phyloP scores from a whole-genome alignment of 2,329 filamentous ascomycete species.

The Diplodia corticola region DNA sequence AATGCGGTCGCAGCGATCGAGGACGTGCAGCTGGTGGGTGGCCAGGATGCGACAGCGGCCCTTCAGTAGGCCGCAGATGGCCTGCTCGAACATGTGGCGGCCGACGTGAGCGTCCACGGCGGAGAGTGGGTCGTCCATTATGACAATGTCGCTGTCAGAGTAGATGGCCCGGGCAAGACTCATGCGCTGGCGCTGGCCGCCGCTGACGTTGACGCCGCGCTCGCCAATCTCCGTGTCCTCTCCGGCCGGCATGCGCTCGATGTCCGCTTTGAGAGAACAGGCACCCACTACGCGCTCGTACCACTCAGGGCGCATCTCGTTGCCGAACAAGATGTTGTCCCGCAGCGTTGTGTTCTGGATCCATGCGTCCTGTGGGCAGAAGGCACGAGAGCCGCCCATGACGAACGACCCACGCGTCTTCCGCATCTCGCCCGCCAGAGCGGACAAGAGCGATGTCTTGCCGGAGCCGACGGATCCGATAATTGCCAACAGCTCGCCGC shows the following conservation, averaged over 20 bases:
- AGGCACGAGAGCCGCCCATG: constrained; percentile 78
- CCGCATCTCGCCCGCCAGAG: constrained; percentile 91
- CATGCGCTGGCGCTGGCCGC: constrained; percentile 90
- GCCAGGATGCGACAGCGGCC: constrained; percentile 89
- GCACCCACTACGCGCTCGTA: constrained; percentile 79
- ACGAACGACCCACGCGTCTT: constrained; percentile 72
- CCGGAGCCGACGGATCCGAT: constrained; percentile 86
- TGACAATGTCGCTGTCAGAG: constrained; percentile 62
- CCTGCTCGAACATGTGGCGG: constrained; percentile 82
- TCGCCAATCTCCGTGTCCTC: constrained; percentile 94
- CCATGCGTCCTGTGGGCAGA: constrained; percentile 97
- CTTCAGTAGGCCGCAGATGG: constrained; percentile 83
- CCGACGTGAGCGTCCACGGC: constrained; percentile 61
- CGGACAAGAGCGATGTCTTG: constrained; percentile 85
- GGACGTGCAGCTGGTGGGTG: constrained; percentile 92
- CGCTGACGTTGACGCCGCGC: constrained; percentile 90
- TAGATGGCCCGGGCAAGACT: constrained; percentile 87
- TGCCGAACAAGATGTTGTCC: constrained; percentile 90
- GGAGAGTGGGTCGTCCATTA: constrained; percentile 66
- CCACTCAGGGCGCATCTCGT: constrained; percentile 70
- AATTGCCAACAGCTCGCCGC: constrained; percentile 76
- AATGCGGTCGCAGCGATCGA: constrained; percentile 86
- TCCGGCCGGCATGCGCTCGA: constrained; percentile 89
- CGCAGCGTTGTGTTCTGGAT: constrained; percentile 88
- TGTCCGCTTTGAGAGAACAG: constrained; percentile 79